Evolutionary conservation across 1,284 basidiomycete species (phyloP).

Genomic region (Ganoderma lingzhi): DNA sequence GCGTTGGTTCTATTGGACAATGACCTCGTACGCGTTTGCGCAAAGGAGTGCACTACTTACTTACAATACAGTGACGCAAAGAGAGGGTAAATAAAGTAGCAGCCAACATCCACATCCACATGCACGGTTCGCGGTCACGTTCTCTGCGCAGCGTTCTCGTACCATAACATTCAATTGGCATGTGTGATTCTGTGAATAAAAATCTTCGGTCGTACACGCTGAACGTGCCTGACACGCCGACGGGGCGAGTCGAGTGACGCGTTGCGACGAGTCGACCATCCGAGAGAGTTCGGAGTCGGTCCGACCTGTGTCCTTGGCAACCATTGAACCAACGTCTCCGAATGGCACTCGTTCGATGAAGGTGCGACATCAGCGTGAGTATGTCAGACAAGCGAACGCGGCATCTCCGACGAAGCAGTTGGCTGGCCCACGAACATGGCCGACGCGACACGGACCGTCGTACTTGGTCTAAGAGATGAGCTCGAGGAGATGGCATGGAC

Average conservation of each 20-base stretch:
- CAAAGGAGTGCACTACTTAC: neutral
- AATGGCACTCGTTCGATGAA: neutral
- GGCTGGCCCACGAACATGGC: neutral
- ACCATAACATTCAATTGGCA: neutral
- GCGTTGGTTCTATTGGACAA: neutral
- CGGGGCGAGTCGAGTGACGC: neutral
- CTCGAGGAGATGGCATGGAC: neutral
- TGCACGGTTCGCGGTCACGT: neutral
- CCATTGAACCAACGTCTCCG: neutral
- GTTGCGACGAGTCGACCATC: neutral
- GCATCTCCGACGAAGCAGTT: neutral
- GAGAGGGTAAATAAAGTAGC: neutral
- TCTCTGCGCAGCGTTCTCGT: neutral
- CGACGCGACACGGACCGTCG: neutral
- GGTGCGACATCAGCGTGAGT: neutral
- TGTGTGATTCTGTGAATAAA: neutral
- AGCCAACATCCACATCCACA: neutral
- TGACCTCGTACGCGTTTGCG: neutral
- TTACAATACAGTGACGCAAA: neutral
- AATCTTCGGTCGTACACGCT: neutral
- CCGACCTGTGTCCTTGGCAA: conserved; percentile 4
- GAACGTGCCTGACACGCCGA: conserved; percentile 1
- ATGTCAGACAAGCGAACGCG: neutral
- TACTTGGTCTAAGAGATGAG: neutral
- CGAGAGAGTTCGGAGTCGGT: neutral